These are phyloP conservation scores for Epipyxis sp. DNA, from an alignment of 108 stramenopile genomes.

Conservation along the genomic window DNA sequence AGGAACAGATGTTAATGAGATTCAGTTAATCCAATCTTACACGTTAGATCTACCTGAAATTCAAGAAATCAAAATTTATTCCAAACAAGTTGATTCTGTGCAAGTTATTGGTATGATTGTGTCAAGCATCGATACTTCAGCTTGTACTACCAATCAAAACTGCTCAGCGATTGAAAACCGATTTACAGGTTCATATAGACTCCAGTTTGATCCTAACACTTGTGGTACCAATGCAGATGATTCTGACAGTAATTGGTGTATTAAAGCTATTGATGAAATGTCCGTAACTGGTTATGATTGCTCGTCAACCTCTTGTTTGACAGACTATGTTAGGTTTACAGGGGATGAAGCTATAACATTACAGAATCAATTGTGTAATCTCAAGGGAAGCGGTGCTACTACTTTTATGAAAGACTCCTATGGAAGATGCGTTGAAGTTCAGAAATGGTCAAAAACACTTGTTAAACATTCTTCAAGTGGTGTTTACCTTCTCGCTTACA, in stretches of 20 bases:
- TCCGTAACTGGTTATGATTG: constrained; percentile 6
- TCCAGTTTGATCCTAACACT: constrained; percentile 15
- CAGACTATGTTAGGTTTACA: constrained; percentile 1
- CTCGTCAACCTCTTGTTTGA: constrained; percentile 19
- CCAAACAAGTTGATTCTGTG: background rate
- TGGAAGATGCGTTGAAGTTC: constrained; percentile 20
- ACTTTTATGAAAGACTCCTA: constrained; percentile 11
- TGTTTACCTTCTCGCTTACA: constrained; percentile 60
- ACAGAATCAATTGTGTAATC: constrained; percentile 8
- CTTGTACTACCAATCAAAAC: background rate
- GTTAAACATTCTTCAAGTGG: constrained; percentile 42
- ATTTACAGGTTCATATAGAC: background rate
- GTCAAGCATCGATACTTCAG: background rate
- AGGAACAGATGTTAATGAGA: constrained; percentile 68
- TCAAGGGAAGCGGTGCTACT: background rate
- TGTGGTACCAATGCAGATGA: background rate
- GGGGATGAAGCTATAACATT: background rate
- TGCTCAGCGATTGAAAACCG: background rate
- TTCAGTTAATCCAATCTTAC: constrained; percentile 62
- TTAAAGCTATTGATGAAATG: background rate
- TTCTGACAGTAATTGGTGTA: constrained; percentile 12
- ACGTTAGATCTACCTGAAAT: constrained; percentile 60
- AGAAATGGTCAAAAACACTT: constrained; percentile 3
- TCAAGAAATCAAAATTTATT: constrained; percentile 41
- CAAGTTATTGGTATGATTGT: background rate